Evolutionary conservation across 2,329 filamentous ascomycete species (phyloP).

Genomic region (Botryotinia calthae): DNA sequence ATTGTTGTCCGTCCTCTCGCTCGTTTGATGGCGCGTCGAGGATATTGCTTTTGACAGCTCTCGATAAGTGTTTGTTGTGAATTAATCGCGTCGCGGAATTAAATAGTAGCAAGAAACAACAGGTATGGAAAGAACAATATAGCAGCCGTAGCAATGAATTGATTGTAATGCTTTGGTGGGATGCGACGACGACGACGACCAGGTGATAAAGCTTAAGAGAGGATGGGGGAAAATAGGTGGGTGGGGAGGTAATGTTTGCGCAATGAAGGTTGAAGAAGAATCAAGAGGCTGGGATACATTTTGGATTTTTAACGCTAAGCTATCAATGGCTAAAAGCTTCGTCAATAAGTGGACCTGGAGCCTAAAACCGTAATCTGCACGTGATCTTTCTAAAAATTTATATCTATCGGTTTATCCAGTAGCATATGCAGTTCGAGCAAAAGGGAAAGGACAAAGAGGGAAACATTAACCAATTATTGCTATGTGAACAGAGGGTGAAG

Average conservation of each 20-base stretch:
- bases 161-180: not conserved
- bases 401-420: not conserved
- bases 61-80: not conserved
- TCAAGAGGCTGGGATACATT: conserved; percentile 20
- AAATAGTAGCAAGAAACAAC: conserved; percentile 5
- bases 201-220: conserved; percentile 7
- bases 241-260: conserved; percentile 13
- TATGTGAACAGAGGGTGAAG: not conserved
- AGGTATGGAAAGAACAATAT: not conserved
- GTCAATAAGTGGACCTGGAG: not conserved
- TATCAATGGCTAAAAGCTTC: not conserved
- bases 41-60: not conserved
- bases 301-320: not conserved
- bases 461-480: not conserved
- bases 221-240: not conserved
- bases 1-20: conserved; percentile 4
- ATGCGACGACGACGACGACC: not conserved
- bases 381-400: not conserved
- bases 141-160: not conserved
- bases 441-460: not conserved
- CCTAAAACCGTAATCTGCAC: not conserved
- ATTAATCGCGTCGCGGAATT: conserved; percentile 3
- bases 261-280: conserved; percentile 17
- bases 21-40: conserved; percentile 13
- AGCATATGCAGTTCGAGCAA: not conserved